phyloP scores from a whole-genome alignment of 2,329 filamentous ascomycete genomes.

The Pezicula neosporulosa region DNA sequence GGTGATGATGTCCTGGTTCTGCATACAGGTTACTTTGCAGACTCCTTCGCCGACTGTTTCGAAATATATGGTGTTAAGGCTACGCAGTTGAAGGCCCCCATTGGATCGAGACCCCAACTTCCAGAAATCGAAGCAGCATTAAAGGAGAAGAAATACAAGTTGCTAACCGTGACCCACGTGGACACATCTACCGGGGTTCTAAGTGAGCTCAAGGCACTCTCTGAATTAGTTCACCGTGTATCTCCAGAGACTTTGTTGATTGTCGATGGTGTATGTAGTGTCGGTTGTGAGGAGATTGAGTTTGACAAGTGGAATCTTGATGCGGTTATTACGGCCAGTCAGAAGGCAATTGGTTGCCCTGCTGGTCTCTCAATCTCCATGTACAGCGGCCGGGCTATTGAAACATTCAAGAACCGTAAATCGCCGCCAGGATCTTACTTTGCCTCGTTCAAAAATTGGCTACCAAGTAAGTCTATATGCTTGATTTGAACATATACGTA shows the following conservation, averaged over 20 bases:
- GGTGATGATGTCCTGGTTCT: conserved; percentile 90
- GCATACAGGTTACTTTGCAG: conserved; percentile 95
- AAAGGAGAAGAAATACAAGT: conserved; percentile 88
- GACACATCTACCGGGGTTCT: conserved; percentile 96
- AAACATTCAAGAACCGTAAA: conserved; percentile 76
- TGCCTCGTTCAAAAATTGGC: conserved; percentile 95
- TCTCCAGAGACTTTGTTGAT: conserved; percentile 89
- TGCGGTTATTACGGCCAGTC: conserved; percentile 87
- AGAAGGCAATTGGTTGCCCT: conserved; percentile 95
- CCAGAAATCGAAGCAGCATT: conserved; percentile 85
- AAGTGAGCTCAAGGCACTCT: conserved; percentile 81
- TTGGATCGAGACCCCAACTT: conserved; percentile 83
- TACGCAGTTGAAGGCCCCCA: conserved; percentile 83
- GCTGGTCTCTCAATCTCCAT: conserved; percentile 93
- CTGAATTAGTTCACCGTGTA: conserved; percentile 78
- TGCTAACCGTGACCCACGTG: conserved; percentile 92
- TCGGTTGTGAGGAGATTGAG: conserved; percentile 90
- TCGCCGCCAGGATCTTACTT: conserved; percentile 86
- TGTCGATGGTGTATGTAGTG: conserved; percentile 95
- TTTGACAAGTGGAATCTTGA: conserved; percentile 96
- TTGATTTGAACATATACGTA: neutral
- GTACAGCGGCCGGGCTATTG: conserved; percentile 84
- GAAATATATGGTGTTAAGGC: conserved; percentile 86
- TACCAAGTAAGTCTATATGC: conserved; percentile 63
- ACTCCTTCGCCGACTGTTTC: conserved; percentile 91